Evolutionary conservation across 805 yeast species (phyloP).

Genomic region (Teunomyces panamensis): DNA sequence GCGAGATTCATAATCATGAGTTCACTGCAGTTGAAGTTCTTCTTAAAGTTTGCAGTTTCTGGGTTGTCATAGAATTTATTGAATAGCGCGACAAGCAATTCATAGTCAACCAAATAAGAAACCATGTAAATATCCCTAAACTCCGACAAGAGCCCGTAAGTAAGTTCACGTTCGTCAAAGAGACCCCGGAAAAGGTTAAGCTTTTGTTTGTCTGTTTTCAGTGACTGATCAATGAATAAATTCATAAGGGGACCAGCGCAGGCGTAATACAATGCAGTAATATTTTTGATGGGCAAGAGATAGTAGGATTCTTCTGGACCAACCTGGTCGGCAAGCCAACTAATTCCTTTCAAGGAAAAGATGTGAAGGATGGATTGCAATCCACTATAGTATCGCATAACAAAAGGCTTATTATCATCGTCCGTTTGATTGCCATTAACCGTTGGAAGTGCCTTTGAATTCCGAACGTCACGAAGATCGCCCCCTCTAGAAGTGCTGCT

Average conservation of each 20-base stretch:
- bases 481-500: background rate
- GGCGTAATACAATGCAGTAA: slow-evolving; percentile 1
- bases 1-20: slow-evolving; percentile 16
- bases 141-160: slow-evolving; percentile 9
- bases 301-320: background rate
- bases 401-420: background rate
- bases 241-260: slow-evolving; percentile 1
- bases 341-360: background rate
- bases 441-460: background rate
- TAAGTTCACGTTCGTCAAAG: slow-evolving; percentile 2
- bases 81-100: slow-evolving; percentile 9
- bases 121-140: slow-evolving; percentile 9
- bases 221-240: slow-evolving; percentile 2
- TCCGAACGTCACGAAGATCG: background rate
- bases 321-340: background rate
- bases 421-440: background rate
- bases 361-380: background rate
- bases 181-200: background rate
- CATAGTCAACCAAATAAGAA: slow-evolving; percentile 8
- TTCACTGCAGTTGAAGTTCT: slow-evolving; percentile 11
- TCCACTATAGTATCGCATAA: slow-evolving; percentile 1
- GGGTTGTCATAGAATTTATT: slow-evolving; percentile 6
- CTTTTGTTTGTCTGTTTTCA: slow-evolving; percentile 1
- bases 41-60: background rate
- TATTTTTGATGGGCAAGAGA: background rate